These are phyloP conservation scores for Coelastrella sp. DNA, from an alignment of 139 green algal species.

Conservation along the genomic window DNA sequence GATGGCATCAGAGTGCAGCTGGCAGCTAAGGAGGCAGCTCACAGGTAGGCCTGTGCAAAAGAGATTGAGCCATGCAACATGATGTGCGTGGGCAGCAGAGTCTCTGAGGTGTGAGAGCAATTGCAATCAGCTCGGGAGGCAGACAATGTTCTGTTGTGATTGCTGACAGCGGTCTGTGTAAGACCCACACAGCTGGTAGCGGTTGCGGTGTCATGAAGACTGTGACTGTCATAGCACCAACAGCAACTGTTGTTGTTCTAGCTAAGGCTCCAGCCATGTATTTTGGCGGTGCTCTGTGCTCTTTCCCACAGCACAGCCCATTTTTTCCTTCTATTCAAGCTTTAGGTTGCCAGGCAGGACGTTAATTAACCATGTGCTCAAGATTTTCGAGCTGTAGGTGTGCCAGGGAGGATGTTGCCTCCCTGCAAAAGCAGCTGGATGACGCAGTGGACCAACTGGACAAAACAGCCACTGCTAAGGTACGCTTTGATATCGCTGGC, in stretches of 20 bases:
- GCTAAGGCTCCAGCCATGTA: neutral
- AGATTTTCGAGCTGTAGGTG: slow-evolving; percentile 24
- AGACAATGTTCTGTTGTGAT: neutral
- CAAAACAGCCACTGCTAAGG: slow-evolving; percentile 9
- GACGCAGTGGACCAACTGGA: neutral
- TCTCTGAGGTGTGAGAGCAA: neutral
- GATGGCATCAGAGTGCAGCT: slow-evolving; percentile 36
- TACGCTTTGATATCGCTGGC: neutral
- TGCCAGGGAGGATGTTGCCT: slow-evolving; percentile 1
- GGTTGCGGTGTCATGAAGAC: too few species aligned
- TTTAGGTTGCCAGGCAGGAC: neutral
- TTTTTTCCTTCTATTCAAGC: neutral
- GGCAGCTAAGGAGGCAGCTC: slow-evolving; percentile 21
- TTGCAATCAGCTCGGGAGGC: neutral
- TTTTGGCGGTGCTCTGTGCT: neutral
- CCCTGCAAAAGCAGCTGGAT: slow-evolving; percentile 8
- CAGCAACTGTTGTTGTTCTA: neutral
- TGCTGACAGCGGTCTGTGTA: too few species aligned
- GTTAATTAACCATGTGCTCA: too few species aligned
- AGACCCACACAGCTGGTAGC: too few species aligned
- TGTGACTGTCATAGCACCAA: too few species aligned
- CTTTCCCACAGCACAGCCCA: neutral
- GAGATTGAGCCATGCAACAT: neutral
- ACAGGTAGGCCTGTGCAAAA: neutral
- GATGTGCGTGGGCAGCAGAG: neutral